Evolutionary conservation across 768 basidiomycete genomes (phyloP), one percentile per base, ranked within the genome.

Genomic region (Daedalea quercina): DNA sequence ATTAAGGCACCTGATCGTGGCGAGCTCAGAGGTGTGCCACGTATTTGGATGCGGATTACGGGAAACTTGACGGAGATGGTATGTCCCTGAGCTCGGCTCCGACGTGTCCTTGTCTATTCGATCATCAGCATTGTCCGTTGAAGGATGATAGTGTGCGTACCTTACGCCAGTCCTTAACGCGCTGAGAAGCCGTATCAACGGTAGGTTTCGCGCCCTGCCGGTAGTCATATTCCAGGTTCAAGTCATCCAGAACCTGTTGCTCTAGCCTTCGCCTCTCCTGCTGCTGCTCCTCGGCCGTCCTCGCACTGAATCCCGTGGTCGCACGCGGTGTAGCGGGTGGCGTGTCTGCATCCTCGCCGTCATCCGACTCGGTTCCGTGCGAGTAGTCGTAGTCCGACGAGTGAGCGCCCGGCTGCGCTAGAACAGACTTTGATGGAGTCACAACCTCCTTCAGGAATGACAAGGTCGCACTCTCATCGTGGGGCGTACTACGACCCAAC

Each of bases 1-100:
- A 87, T 68, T 3, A 90, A 55, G 23, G 80, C 78, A 3, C 92
- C 90, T 42, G 90, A 90, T 23, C 87, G 79, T 17, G 72, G 73
- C 7, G 58, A 67, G 1, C 64, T 64, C 19, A 71, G 82, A 26
- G 89, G 74, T 4, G 84, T 82, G 62, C 80, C 84, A 44, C 87
- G 80, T 46, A 86, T 62, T 63, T 92, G 79, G 20, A 86, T 43
- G 19, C 92, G 81, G 43, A 93, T 62, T 68, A 85, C 71, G 13
- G 79, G 68, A 28, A 84, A 73, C 19, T 64, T 66, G 37, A 87
- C 58, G 1, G 62, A 60, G 2, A 79, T 41, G 45, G 60, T 51
- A 1, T 45, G 25, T 7, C 41, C 20, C 11, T 31, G 28, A 31
- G 6, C 28, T 11, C 11, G 2, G 43, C 37, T 28, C 7, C 8